Base-by-base conservation (phyloP, 1,284 basidiomycete species). In the Lentinula novae-zelandiae region DNA sequence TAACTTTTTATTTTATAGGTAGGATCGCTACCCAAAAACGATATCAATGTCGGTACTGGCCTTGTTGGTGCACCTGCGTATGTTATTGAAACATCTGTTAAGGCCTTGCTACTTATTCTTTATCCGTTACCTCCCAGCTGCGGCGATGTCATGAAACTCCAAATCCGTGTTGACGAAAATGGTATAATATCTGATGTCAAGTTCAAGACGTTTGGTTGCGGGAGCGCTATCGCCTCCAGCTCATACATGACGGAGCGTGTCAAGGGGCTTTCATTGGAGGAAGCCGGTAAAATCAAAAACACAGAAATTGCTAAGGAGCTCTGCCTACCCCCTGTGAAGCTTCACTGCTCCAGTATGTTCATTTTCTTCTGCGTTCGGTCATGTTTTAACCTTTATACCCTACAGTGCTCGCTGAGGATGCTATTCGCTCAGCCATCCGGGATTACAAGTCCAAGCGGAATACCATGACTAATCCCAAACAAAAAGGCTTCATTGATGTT, bases 261-360 rank as follows among this genome's bases (percentile, higher is more conserved):
- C 67, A 97, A 92, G 79, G 97, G 97, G 27, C 82, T 99, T 67
- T 90, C 90, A 15, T 78, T 99, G 60, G 96, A 98, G 61, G 92
- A 96, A 66, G 97, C 97, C 12, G 93, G 93, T 61, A 88, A 90
- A 71, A 98, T 99, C 71, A 97, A 96, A 78, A 99, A 99, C 81
- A 99, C 96, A 7, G 97, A 99, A 75, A 99, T 99, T 71, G 97
- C 97, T 8, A 96, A 98, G 78, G 96, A 98, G 75, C 76, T 98
- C 15, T 92, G 89, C 69, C 78, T 99, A 57, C 97, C 97, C 8
- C 97, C 97, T 49, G 97, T 99, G 71, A 99, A 99, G 76, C 83
- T 96, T 54, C 91, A 93, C 76, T 95, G 89, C 67, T 91, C 90
- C 39, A 93, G 91, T 93, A 66, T 62, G 89, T 80, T 64, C 49